A percentile compares a stretch with the other conserved stretches of the same genome.
These are phyloP conservation scores for Lophiotrema nucula DNA, from an alignment of 495 filamentous ascomycete genomes.

Conservation along the genomic window DNA sequence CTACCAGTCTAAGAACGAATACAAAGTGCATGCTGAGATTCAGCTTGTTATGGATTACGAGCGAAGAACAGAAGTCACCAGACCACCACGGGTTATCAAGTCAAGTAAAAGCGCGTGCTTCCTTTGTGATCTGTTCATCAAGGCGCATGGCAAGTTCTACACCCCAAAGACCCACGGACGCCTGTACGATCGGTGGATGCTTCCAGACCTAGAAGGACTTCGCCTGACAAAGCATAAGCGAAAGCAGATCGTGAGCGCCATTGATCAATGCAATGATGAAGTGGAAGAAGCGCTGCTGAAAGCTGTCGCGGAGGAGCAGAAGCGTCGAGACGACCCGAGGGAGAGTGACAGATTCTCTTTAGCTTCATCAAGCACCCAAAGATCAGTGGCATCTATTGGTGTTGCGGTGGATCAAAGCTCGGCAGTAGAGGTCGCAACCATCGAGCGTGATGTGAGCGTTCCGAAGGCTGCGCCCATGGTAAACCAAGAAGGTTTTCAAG, in stretches of 20 bases:
- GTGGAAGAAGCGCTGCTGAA: constrained; percentile 8
- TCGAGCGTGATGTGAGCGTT: background rate
- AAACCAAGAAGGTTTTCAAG: background rate
- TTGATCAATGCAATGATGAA: background rate
- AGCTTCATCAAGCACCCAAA: background rate
- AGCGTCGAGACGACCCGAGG: background rate
- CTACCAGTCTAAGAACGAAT: background rate
- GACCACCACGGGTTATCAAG: constrained; percentile 14
- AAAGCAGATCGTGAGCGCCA: background rate
- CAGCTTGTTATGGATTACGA: constrained; percentile 28
- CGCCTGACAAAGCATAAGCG: background rate
- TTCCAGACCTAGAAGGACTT: constrained; percentile 3
- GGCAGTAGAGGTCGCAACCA: background rate
- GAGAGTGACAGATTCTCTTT: constrained; percentile 14
- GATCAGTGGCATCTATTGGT: background rate
- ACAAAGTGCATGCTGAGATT: constrained; percentile 29
- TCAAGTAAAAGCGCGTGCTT: constrained; percentile 28
- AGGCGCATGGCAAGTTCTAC: constrained; percentile 16
- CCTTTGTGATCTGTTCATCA: constrained; percentile 27
- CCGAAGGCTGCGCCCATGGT: background rate
- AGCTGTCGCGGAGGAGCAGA: background rate
- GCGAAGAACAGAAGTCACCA: background rate
- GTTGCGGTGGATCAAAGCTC: background rate
- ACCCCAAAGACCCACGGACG: constrained; percentile 23
- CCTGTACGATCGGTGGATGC: constrained; percentile 25